These are phyloP conservation scores for Hanseniaspora clermontiae DNA, from an alignment of 805 yeast genomes.

Conservation along the genomic window DNA sequence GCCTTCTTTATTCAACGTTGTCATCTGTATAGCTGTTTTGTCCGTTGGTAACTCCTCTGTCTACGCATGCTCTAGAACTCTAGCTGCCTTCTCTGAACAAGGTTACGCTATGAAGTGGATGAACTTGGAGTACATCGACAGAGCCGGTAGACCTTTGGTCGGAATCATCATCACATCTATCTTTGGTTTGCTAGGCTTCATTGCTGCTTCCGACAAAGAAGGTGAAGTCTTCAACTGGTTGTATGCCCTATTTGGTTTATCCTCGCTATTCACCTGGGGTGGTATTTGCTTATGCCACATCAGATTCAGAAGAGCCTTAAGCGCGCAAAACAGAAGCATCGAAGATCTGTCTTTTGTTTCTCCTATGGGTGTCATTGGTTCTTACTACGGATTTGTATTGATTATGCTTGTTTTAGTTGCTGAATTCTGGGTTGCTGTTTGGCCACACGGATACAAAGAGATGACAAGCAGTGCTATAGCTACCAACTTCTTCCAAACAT, in stretches of 20 bases:
- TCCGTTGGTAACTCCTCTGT: constrained; percentile 66
- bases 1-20: constrained; percentile 56
- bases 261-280: constrained; percentile 53
- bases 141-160: constrained; percentile 53
- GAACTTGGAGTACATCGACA: constrained; percentile 47
- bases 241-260: constrained; percentile 48
- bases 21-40: constrained; percentile 51
- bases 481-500: constrained; percentile 47
- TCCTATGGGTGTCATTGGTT: constrained; percentile 56
- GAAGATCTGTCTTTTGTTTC: constrained; percentile 58
- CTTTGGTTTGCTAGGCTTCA: constrained; percentile 48
- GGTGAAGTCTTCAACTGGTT: constrained; percentile 53
- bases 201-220: constrained; percentile 42
- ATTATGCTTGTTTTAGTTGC: constrained; percentile 53
- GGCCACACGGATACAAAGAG: constrained; percentile 46
- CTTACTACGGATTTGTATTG: constrained; percentile 46
- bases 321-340: constrained; percentile 49
- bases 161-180: constrained; percentile 40
- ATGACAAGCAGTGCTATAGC: constrained; percentile 34
- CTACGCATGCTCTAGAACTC: constrained; percentile 55
- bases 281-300: constrained; percentile 48
- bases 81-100: constrained; percentile 52
- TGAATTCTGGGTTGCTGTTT: constrained; percentile 73
- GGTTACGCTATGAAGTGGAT: constrained; percentile 43
- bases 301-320: constrained; percentile 52